These are phyloP conservation scores for Catharanthus roseus DNA, from an alignment of 257 asterid genomes.

Conservation along the genomic window DNA sequence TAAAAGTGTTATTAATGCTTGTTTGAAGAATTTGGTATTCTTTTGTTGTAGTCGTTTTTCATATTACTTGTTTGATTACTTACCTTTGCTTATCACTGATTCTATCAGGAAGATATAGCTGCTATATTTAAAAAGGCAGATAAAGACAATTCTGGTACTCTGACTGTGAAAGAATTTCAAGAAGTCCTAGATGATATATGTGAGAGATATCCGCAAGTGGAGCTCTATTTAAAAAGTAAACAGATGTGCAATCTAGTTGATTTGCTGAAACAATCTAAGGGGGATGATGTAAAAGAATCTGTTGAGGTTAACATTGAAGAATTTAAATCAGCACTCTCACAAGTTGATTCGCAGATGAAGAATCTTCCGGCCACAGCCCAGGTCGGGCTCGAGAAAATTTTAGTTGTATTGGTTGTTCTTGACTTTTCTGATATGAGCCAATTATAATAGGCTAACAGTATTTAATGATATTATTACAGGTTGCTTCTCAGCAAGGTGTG, in stretches of 20 bases:
- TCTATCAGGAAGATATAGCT: slow-evolving; percentile 68
- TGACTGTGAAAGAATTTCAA: slow-evolving; percentile 80
- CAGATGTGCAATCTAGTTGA: slow-evolving; percentile 56
- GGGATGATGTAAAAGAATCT: slow-evolving; percentile 50
- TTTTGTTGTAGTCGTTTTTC: background rate
- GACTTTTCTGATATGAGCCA: background rate
- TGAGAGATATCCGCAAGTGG: slow-evolving; percentile 89
- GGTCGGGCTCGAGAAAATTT: slow-evolving; percentile 31
- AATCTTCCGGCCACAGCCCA: slow-evolving; percentile 98
- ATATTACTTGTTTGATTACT: background rate
- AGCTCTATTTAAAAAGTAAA: slow-evolving; percentile 60
- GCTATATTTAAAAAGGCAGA: slow-evolving; percentile 86
- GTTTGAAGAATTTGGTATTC: background rate
- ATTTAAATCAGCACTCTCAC: slow-evolving; percentile 75
- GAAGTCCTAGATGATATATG: slow-evolving; percentile 77
- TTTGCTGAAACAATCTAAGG: slow-evolving; percentile 60
- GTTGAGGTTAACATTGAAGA: slow-evolving; percentile 79
- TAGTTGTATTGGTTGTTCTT: background rate
- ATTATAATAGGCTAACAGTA: background rate
- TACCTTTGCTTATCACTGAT: background rate
- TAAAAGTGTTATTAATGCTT: background rate
- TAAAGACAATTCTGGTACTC: slow-evolving; percentile 83
- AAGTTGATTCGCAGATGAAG: slow-evolving; percentile 89
- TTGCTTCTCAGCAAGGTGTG: slow-evolving; percentile 95
- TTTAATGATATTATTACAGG: slow-evolving; percentile 44